Evolutionary conservation across 345 rosid genomes (phyloP).

Genomic region (Euclidium syriacum): DNA sequence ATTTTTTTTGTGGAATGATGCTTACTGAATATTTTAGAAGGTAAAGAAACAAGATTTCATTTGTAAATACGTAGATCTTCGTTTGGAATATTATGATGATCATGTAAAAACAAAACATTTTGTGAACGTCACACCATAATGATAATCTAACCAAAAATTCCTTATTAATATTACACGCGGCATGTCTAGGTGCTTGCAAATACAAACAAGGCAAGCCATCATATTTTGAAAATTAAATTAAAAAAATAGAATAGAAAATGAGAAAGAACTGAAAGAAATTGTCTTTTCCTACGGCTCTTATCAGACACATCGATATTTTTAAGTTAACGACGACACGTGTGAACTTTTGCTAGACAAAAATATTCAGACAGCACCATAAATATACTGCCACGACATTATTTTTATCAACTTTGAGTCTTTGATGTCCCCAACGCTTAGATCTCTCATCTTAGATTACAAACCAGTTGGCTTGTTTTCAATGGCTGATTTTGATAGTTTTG

Average conservation of each 20-base stretch:
- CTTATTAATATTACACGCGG: slow-evolving; percentile 14
- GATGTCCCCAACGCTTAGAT: slow-evolving; percentile 10
- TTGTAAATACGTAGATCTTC: background rate
- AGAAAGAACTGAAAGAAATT: background rate
- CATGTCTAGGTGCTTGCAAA: slow-evolving; percentile 23
- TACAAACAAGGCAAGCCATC: slow-evolving; percentile 16
- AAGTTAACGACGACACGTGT: slow-evolving; percentile 26
- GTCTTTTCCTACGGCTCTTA: slow-evolving; percentile 20
- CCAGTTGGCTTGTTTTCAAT: slow-evolving; percentile 7
- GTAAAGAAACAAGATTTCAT: background rate
- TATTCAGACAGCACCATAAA: slow-evolving; percentile 12
- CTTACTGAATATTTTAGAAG: background rate
- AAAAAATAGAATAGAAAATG: background rate
- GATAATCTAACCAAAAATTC: slow-evolving; percentile 1
- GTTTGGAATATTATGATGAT: background rate
- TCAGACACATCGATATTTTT: slow-evolving; percentile 17
- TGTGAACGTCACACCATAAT: background rate
- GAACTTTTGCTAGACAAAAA: background rate
- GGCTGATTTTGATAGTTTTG: slow-evolving; percentile 11
- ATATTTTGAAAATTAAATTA: background rate
- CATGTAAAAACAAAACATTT: background rate
- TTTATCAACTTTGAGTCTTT: slow-evolving; percentile 25
- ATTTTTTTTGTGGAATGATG: no score
- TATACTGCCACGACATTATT: slow-evolving; percentile 16
- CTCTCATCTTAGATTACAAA: background rate